Conservation (phyloP, 1,284 basidiomycete genomes). For the Ustilago loliicola region DNA sequence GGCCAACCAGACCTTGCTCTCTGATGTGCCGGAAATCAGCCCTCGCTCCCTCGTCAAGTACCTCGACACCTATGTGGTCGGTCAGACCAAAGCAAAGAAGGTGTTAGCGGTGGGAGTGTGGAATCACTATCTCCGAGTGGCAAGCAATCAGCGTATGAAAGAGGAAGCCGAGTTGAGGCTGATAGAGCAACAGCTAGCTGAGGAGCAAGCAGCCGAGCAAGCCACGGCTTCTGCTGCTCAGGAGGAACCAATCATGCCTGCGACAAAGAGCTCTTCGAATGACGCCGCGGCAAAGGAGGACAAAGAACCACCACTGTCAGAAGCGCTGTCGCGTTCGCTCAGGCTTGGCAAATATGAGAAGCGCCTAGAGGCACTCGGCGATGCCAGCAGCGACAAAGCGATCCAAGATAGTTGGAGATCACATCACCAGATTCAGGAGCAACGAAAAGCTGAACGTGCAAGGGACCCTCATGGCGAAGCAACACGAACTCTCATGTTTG, state of each 20-base stretch:
- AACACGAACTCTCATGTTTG: constrained; percentile 37
- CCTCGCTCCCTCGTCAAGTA: constrained; percentile 81
- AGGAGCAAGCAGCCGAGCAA: neutral
- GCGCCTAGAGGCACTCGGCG: neutral
- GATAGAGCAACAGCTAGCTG: neutral
- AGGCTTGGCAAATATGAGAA: constrained; percentile 19
- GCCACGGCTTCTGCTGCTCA: neutral
- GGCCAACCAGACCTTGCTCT: constrained; percentile 9
- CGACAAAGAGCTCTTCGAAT: neutral
- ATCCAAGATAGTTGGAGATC: constrained; percentile 3
- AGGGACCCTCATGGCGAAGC: constrained; percentile 46
- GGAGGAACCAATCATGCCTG: neutral
- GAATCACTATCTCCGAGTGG: constrained; percentile 44
- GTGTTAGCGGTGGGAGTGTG: constrained; percentile 82
- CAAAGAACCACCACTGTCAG: neutral
- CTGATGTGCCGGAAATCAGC: constrained; percentile 27
- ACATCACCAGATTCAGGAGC: constrained; percentile 11
- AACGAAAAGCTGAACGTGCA: constrained; percentile 18
- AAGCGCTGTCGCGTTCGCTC: constrained; percentile 5
- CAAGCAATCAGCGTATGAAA: constrained; percentile 33
- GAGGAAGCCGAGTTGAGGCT: constrained; percentile 31
- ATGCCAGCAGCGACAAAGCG: neutral
- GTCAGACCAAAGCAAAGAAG: constrained; percentile 92
- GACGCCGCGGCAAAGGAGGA: neutral
- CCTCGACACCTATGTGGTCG: constrained; percentile 89